Evolutionary conservation across 2,329 filamentous ascomycete species (phyloP).

Genomic region (Monosporascus sp.): DNA sequence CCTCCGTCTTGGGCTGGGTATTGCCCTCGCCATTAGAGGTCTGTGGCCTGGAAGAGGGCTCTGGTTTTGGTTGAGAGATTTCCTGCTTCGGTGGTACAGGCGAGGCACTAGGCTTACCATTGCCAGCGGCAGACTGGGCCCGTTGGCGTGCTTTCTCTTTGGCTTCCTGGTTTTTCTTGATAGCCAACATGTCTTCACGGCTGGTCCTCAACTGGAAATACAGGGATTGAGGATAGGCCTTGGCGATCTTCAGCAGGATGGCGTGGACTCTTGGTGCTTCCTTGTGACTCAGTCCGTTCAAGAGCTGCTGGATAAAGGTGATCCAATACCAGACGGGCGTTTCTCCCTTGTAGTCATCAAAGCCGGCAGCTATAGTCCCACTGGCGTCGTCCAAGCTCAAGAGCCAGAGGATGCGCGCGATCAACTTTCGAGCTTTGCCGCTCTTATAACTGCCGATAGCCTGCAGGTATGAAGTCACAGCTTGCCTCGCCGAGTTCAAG

Average conservation of each 20-base stretch:
- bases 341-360: constrained; percentile 95
- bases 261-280: constrained; percentile 82
- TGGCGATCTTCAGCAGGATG: constrained; percentile 88
- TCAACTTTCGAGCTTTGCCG: constrained; percentile 87
- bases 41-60: constrained; percentile 40
- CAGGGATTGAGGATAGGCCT: constrained; percentile 88
- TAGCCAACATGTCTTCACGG: constrained; percentile 85
- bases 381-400: constrained; percentile 88
- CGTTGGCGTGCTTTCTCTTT: constrained; percentile 59
- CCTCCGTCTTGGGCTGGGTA: constrained; percentile 40
- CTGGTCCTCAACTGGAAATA: constrained; percentile 95
- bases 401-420: constrained; percentile 91
- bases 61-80: constrained; percentile 34
- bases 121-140: constrained; percentile 39
- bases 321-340: constrained; percentile 99
- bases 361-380: constrained; percentile 76
- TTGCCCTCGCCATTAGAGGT: constrained; percentile 44
- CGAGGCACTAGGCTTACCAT: constrained; percentile 39
- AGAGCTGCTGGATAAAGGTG: constrained; percentile 93
- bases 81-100: constrained; percentile 51
- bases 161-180: constrained; percentile 81
- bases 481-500: constrained; percentile 79
- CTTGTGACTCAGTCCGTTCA: constrained; percentile 85
- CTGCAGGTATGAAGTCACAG: constrained; percentile 92
- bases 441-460: constrained; percentile 96